Evolutionary conservation across 768 basidiomycete species (phyloP).

Genomic region (Suillus tomentosus): DNA sequence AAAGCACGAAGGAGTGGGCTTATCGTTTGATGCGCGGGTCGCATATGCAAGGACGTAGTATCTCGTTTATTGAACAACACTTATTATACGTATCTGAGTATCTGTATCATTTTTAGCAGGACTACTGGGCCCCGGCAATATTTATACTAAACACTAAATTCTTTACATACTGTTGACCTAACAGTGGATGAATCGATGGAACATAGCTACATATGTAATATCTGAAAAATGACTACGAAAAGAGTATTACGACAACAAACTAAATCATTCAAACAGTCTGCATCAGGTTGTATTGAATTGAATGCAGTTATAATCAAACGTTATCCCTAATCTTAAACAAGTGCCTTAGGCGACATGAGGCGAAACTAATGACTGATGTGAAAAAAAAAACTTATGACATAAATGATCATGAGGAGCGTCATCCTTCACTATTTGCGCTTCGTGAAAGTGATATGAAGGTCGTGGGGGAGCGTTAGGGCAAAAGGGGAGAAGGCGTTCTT

Average conservation of each 20-base stretch:
- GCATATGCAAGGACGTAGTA: background rate
- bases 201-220: background rate
- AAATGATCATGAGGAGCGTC: background rate
- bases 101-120: background rate
- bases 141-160: background rate
- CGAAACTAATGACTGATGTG: background rate
- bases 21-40: background rate
- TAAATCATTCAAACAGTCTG: background rate
- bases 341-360: too few relatives aligned
- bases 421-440: constrained; percentile 11
- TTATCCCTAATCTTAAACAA: background rate
- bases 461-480: constrained; percentile 36
- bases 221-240: background rate
- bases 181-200: background rate
- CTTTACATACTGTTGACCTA: background rate
- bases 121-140: background rate
- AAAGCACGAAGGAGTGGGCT: constrained; percentile 9
- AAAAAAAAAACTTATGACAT: too few relatives aligned
- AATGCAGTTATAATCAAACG: too few relatives aligned
- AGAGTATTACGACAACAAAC: background rate
- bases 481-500: constrained; percentile 40
- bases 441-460: constrained; percentile 34
- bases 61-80: background rate
- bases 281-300: background rate
- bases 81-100: background rate